Conservation (phyloP, 2,329 filamentous ascomycete species). For the Stachybotrys echinatus region DNA sequence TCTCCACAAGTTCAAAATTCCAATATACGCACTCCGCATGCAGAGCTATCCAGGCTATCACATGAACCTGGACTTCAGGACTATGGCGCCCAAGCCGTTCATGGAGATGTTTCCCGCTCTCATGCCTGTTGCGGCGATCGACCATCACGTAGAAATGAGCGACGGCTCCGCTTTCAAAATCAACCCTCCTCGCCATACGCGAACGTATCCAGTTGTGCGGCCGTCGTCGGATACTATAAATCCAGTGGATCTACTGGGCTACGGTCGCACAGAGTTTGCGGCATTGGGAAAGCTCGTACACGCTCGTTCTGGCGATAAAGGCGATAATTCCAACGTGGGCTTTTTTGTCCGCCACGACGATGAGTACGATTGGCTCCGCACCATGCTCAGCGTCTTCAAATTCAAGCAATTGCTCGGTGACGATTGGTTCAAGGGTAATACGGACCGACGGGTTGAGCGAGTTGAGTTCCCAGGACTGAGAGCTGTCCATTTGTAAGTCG, state of each 20-base stretch:
- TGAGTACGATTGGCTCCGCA: slow-evolving; percentile 40
- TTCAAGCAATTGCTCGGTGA: slow-evolving; percentile 31
- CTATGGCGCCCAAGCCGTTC: too few species aligned
- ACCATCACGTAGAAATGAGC: too few species aligned
- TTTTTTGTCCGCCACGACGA: slow-evolving; percentile 38
- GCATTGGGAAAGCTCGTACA: slow-evolving; percentile 24
- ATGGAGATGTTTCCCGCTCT: too few species aligned
- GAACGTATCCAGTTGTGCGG: too few species aligned
- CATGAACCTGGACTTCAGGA: too few species aligned
- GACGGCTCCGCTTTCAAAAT: slow-evolving; percentile 13
- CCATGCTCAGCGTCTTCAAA: slow-evolving; percentile 30
- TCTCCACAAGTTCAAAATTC: too few species aligned
- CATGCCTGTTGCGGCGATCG: too few species aligned
- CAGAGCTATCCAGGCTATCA: too few species aligned
- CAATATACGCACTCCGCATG: too few species aligned
- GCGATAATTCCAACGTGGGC: slow-evolving; percentile 36
- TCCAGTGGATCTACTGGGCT: slow-evolving; percentile 15
- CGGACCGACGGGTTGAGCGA: slow-evolving; percentile 29
- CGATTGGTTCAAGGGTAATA: slow-evolving; percentile 28
- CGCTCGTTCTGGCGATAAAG: slow-evolving; percentile 34
- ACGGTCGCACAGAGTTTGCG: slow-evolving; percentile 18
- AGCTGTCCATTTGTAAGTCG: slow-evolving; percentile 19
- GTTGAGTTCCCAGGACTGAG: slow-evolving; percentile 36
- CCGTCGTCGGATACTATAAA: too few species aligned
- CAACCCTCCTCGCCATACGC: slow-evolving; percentile 12